These are phyloP conservation scores for Ophiobolus disseminans DNA, from an alignment of 2,329 filamentous ascomycete genomes.

Conservation along the genomic window DNA sequence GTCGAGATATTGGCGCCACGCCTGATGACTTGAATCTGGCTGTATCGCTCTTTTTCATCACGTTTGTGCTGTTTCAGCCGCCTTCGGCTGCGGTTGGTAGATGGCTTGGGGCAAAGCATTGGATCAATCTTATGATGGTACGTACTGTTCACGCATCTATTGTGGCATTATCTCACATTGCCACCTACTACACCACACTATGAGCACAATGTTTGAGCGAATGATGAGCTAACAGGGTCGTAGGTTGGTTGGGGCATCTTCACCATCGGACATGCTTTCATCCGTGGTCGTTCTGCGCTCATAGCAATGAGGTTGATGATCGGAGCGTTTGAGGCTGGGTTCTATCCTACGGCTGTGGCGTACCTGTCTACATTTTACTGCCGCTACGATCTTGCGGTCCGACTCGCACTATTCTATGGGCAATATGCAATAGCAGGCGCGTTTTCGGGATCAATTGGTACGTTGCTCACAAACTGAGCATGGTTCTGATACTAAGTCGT, in stretches of 20 bases:
- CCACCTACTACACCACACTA: neutral
- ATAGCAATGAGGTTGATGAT: constrained; percentile 39
- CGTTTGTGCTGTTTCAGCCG: constrained; percentile 32
- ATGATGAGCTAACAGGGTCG: neutral
- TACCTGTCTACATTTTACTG: constrained; percentile 61
- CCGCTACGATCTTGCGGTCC: constrained; percentile 51
- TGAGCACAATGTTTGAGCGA: neutral
- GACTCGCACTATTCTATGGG: constrained; percentile 54
- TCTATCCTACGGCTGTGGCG: constrained; percentile 62
- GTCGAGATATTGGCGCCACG: constrained; percentile 26
- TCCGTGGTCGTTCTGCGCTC: constrained; percentile 24
- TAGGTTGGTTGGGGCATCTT: constrained; percentile 33
- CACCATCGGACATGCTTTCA: constrained; percentile 32
- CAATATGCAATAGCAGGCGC: constrained; percentile 52
- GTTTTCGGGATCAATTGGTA: constrained; percentile 51
- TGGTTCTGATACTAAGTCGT: neutral
- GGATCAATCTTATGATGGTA: constrained; percentile 27
- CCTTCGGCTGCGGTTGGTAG: constrained; percentile 26
- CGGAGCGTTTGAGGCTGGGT: constrained; percentile 60
- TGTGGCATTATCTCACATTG: neutral
- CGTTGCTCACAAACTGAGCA: neutral
- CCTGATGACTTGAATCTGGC: constrained; percentile 33
- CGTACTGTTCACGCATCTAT: no score
- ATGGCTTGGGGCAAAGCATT: constrained; percentile 30
- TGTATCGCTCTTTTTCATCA: constrained; percentile 34